Conservation (phyloP, 352 stramenopile genomes). For the Albugo laibachii region DNA sequence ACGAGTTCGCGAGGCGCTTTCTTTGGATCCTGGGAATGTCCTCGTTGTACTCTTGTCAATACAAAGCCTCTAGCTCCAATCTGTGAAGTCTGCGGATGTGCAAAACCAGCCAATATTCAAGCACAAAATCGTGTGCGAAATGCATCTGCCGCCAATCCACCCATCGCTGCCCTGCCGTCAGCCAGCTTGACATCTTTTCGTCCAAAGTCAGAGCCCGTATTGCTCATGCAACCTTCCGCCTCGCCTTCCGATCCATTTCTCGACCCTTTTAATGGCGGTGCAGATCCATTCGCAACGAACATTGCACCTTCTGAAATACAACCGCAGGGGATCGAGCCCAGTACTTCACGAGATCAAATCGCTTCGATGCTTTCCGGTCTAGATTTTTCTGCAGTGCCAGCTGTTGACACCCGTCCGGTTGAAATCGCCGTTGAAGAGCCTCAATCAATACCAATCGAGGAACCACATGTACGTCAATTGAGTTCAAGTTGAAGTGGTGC, state of each 20-base stretch:
- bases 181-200: background rate
- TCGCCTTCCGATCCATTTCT: background rate
- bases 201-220: conserved; percentile 5
- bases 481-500: background rate
- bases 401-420: conserved; percentile 15
- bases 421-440: background rate
- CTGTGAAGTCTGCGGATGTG: conserved; percentile 44
- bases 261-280: too few species aligned
- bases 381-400: conserved; percentile 31
- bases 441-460: background rate
- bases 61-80: conserved; percentile 49
- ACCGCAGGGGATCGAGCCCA: conserved; percentile 2
- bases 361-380: conserved; percentile 55
- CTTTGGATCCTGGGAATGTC: conserved; percentile 50
- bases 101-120: conserved; percentile 17
- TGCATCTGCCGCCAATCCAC: conserved; percentile 5
- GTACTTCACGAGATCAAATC: conserved; percentile 20
- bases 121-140: conserved; percentile 4
- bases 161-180: background rate
- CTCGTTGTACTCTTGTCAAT: conserved; percentile 55
- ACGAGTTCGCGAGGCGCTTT: conserved; percentile 23
- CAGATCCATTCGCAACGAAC: background rate
- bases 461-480: background rate
- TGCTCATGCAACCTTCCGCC: conserved; percentile 4
- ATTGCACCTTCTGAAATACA: conserved; percentile 1